phyloP scores from a whole-genome alignment of 2,329 filamentous ascomycete species.

The Chaetomiaceae sp. region DNA sequence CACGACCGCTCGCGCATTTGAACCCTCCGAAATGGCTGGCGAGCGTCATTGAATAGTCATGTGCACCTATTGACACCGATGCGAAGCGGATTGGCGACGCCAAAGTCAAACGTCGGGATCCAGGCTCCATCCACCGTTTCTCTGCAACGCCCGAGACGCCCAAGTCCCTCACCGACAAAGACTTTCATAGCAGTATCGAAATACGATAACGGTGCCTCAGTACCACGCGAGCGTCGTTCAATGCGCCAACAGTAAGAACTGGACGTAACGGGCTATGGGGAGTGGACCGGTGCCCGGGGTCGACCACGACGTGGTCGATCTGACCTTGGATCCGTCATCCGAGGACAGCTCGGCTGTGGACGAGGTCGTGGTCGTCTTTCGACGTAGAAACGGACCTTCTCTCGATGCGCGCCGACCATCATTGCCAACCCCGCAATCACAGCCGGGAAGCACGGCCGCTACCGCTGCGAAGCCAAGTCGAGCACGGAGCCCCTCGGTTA shows the following conservation, averaged over 20 bases:
- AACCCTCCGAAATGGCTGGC: no score
- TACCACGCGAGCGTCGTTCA: no score
- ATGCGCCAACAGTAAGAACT: constrained; percentile 1
- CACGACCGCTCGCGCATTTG: no score
- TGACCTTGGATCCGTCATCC: constrained; percentile 15
- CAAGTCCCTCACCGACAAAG: neutral
- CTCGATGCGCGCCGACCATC: neutral
- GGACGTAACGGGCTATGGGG: neutral
- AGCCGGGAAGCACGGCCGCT: neutral
- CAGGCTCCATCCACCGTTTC: no score
- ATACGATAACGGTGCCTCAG: neutral
- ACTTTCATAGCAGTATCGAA: neutral
- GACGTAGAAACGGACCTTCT: neutral
- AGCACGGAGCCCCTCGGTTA: constrained; percentile 4
- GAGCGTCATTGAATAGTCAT: no score
- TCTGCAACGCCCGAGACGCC: no score
- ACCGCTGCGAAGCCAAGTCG: neutral
- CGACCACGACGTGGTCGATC: constrained; percentile 7
- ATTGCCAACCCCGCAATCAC: neutral
- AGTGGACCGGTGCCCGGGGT: constrained; percentile 2
- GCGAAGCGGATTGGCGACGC: no score
- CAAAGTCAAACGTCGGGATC: no score
- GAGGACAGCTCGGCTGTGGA: constrained; percentile 5
- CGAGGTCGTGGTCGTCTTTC: constrained; percentile 7
- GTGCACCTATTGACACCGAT: no score